Evolutionary conservation across 176 grass and related monocot genomes (phyloP), one percentile per base, ranked within the genome.

Genomic region (Bolboschoenus planiculmis): DNA sequence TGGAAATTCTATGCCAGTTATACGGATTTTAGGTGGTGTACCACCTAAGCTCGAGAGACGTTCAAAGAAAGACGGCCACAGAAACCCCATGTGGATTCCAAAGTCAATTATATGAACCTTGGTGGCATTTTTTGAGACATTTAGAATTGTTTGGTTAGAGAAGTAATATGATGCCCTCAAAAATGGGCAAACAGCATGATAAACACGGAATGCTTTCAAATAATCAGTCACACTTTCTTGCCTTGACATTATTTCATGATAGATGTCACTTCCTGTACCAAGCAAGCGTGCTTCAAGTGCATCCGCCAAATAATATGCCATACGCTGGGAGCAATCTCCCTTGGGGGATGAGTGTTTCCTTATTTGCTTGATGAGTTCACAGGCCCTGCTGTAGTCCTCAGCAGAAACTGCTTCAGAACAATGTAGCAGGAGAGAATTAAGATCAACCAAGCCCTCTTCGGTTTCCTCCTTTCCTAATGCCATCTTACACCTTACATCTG

Each of bases 51-150:
- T 39, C 7, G 86, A 80, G 23, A 95, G 76, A 1, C 56, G 78
- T 31, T 95, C 84, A 24, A 95, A 88, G 21, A 95, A 78, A 55
- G 35, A 78, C 50, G 90, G 84, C 93, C 93, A 90, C 13, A 86
- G 81, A 81, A 95, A 95, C 56, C 92, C 81, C 10, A 90, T 62
- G 1, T 66, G 29, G 53, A 95, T 95, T 6, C 88, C 87, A 11
- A 90, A 95, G 74, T 95, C 86, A 60, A 95, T 44, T 10, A 95
- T 90, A 54, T 95, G 93, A 35, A 92, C 39, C 40, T 44, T 87
- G 62, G 78, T 76, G 36, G 58, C 57, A 56, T 66, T 54, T 21
- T 92, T 63, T 9, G 67, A 51, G 16, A 47, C 31, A 27, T 88
- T 58, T 50, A 88, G 20, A 31, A 92, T 90, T 13, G 90, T 88